These are phyloP conservation scores for Pleurotus tuber-regium DNA, from an alignment of 768 basidiomycete genomes.

Conservation along the genomic window DNA sequence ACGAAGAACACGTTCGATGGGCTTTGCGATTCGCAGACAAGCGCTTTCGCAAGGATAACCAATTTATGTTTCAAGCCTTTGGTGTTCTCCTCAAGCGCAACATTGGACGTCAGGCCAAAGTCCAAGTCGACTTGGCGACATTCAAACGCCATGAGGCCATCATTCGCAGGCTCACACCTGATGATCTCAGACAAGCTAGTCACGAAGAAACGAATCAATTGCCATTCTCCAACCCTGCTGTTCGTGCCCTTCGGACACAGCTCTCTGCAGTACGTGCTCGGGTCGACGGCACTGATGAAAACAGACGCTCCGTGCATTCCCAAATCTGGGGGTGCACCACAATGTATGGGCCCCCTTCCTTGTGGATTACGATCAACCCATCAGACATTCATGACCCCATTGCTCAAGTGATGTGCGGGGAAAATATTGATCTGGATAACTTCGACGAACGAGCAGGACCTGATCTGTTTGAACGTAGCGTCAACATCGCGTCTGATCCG, in stretches of 20 bases:
- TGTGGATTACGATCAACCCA: conserved; percentile 36
- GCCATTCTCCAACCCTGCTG: neutral
- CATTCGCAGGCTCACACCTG: neutral
- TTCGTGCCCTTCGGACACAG: neutral
- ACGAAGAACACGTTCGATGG: conserved; percentile 28
- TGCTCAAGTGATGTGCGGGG: conserved; percentile 33
- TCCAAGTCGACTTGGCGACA: neutral
- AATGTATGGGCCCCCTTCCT: conserved; percentile 18
- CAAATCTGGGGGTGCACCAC: conserved; percentile 13
- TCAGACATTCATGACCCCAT: conserved; percentile 30
- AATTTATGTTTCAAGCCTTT: conserved; percentile 7
- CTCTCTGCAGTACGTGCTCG: neutral
- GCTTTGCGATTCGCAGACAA: conserved; percentile 25
- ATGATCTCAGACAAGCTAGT: neutral
- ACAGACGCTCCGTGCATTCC: neutral
- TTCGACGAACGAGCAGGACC: conserved; percentile 24
- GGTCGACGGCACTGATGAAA: conserved; percentile 10
- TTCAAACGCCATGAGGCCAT: neutral
- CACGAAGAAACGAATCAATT: neutral
- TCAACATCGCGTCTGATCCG: conserved; percentile 26
- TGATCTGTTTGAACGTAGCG: conserved; percentile 4
- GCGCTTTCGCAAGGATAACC: conserved; percentile 24
- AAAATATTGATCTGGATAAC: conserved; percentile 32
- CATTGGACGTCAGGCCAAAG: neutral
- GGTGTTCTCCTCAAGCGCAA: neutral